phyloP scores from a whole-genome alignment of 2,329 filamentous ascomycete species.

The Sporothrix dimorphospora region DNA sequence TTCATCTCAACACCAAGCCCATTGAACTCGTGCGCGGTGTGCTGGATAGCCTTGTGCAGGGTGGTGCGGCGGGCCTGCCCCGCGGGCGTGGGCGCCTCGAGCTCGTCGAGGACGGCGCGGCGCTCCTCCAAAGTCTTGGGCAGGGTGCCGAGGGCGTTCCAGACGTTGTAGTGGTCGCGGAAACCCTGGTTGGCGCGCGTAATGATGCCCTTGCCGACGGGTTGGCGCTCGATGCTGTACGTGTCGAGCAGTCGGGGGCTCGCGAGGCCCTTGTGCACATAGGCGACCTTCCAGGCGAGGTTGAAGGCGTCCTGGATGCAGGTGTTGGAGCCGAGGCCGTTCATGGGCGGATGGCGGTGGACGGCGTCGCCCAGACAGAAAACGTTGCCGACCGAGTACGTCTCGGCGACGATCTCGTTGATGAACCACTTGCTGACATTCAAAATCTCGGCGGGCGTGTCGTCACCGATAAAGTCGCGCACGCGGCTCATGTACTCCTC shows the following conservation, averaged over 20 bases:
- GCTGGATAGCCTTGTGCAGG: constrained; percentile 48
- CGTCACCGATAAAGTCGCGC: constrained; percentile 58
- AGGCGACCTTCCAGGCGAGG: constrained; percentile 58
- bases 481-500: constrained; percentile 41
- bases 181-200: constrained; percentile 61
- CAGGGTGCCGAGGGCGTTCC: constrained; percentile 51
- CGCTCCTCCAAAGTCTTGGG: constrained; percentile 46
- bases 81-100: constrained; percentile 43
- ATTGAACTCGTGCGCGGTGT: constrained; percentile 54
- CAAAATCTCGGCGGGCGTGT: constrained; percentile 56
- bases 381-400: constrained; percentile 46
- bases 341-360: constrained; percentile 61
- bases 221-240: constrained; percentile 53
- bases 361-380: constrained; percentile 62
- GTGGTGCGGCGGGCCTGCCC: constrained; percentile 46
- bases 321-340: constrained; percentile 62
- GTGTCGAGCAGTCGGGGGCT: constrained; percentile 46
- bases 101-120: constrained; percentile 45
- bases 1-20: constrained; percentile 63
- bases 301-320: constrained; percentile 62
- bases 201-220: constrained; percentile 53
- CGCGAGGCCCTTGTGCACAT: constrained; percentile 46
- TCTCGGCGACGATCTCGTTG: constrained; percentile 63
- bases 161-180: constrained; percentile 53
- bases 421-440: constrained; percentile 61